These are phyloP conservation scores for Eimeria maxima DNA, from an alignment of 169 alveolate species.

Conservation along the genomic window DNA sequence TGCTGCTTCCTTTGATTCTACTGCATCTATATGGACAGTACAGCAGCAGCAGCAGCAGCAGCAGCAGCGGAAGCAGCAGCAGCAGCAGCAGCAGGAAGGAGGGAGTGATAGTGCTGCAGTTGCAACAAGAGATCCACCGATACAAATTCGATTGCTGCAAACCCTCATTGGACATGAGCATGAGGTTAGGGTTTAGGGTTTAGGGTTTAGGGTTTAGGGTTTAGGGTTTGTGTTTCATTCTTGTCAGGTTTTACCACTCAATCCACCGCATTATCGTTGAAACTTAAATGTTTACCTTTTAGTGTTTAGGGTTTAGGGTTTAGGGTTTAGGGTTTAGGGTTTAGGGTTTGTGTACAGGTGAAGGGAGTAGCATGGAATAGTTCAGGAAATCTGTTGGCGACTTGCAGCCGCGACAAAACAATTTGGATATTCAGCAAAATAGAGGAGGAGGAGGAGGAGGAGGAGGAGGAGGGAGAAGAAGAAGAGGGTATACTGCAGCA, in stretches of 20 bases:
- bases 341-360: constrained; percentile 71
- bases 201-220: too few relatives aligned
- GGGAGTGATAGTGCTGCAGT: not conserved
- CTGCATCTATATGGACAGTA: constrained; percentile 91
- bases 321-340: not conserved
- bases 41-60: constrained; percentile 46
- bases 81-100: not conserved
- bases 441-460: too few relatives aligned
- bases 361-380: constrained; percentile 93
- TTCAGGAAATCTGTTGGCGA: constrained; percentile 91
- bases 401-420: constrained; percentile 95
- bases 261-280: not conserved
- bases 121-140: not conserved
- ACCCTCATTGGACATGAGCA: constrained; percentile 4
- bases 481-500: not conserved
- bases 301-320: not conserved
- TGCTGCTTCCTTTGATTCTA: constrained; percentile 92
- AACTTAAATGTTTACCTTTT: too few relatives aligned
- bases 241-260: not conserved
- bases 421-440: constrained; percentile 93
- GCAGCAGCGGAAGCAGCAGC: constrained; percentile 11
- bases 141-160: not conserved
- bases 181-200: too few relatives aligned
- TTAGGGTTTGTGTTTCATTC: too few relatives aligned
- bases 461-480: too few relatives aligned